Conservation (phyloP, 768 basidiomycete species). For the Baorangia bicolor region DNA sequence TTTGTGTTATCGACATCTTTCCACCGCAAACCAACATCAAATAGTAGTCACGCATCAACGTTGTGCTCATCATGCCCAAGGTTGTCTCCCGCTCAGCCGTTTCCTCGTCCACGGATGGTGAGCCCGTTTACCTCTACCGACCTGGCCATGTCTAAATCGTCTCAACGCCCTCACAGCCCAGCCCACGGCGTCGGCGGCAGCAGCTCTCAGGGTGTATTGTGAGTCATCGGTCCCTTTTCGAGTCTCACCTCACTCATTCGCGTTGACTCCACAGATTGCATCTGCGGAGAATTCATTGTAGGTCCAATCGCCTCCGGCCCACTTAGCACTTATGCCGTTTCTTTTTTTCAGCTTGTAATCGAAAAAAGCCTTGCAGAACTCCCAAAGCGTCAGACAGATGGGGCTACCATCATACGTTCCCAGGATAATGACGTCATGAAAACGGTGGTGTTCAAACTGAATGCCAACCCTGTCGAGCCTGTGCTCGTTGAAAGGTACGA, state of each 20-base stretch:
- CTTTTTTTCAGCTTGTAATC: constrained; percentile 63
- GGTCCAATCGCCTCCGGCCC: constrained; percentile 29
- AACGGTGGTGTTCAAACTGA: constrained; percentile 83
- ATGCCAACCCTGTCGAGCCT: constrained; percentile 66
- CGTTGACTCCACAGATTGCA: constrained; percentile 57
- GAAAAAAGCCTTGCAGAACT: constrained; percentile 70
- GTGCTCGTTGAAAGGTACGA: constrained; percentile 77
- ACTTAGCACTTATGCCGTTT: neutral
- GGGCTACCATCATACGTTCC: constrained; percentile 74
- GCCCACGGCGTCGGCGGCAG: constrained; percentile 75
- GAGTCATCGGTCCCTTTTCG: constrained; percentile 30
- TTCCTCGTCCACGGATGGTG: constrained; percentile 86
- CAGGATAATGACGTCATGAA: constrained; percentile 58
- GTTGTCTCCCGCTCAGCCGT: constrained; percentile 87
- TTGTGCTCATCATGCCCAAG: constrained; percentile 68
- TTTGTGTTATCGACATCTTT: neutral
- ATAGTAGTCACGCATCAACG: no score
- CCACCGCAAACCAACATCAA: no score
- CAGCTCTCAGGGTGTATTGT: constrained; percentile 83
- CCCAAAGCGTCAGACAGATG: constrained; percentile 74
- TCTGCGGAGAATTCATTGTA: constrained; percentile 87
- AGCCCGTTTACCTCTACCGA: constrained; percentile 16
- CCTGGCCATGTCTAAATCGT: neutral
- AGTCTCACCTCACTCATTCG: constrained; percentile 8
- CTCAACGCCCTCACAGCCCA: constrained; percentile 46